Conservation (phyloP, 139 green algal species). For the Tetraselmis striata region DNA sequence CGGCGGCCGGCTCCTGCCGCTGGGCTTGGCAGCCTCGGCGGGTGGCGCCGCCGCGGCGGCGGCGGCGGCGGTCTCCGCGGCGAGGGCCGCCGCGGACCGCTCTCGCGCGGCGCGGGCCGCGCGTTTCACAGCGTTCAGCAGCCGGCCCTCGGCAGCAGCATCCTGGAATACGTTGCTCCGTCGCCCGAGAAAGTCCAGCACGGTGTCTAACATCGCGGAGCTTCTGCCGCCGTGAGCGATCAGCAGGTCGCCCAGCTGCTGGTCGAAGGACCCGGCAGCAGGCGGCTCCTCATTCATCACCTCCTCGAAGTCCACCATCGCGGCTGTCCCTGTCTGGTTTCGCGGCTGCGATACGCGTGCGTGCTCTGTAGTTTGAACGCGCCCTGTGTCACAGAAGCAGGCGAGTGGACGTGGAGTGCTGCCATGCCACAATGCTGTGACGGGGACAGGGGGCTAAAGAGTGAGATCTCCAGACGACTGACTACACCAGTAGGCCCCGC, state of each 20-base stretch:
- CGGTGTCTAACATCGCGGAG: neutral
- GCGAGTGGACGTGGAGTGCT: too few relatives aligned
- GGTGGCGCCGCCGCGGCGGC: too few relatives aligned
- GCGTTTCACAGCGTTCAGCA: neutral
- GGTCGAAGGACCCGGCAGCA: neutral
- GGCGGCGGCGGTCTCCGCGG: neutral
- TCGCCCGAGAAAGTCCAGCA: neutral
- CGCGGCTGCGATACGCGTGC: too few relatives aligned
- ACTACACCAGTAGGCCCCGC: too few relatives aligned
- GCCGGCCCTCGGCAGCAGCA: neutral
- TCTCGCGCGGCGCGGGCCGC: neutral
- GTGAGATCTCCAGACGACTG: too few relatives aligned
- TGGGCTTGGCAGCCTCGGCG: neutral
- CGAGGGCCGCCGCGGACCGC: too few relatives aligned
- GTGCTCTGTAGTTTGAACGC: too few relatives aligned
- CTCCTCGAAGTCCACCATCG: neutral
- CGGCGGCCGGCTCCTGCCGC: too few relatives aligned
- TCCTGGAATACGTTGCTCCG: neutral
- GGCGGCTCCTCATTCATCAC: neutral
- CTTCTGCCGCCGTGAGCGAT: neutral
- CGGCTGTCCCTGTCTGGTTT: too few relatives aligned
- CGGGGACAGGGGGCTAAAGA: too few relatives aligned
- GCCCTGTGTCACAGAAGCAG: too few relatives aligned
- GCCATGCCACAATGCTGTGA: too few relatives aligned
- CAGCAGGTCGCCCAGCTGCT: neutral